Percentiles rank a stretch among this genome's conserved stretches.
Evolutionary conservation across 805 yeast genomes (phyloP).

Genomic region (Hanseniaspora pseudoguilliermondii): DNA sequence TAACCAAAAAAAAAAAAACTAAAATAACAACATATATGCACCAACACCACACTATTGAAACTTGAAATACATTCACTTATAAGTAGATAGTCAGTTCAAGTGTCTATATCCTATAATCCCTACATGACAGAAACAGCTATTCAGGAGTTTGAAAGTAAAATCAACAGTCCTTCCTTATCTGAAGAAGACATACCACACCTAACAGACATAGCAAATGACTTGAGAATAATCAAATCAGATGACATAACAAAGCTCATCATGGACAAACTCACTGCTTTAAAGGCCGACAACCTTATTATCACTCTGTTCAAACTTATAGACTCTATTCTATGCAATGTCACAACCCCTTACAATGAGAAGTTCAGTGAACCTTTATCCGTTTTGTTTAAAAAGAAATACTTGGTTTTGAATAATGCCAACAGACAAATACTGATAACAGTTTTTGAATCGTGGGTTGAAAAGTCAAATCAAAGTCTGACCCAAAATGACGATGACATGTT

Average conservation of each 20-base stretch:
- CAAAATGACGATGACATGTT: conserved; percentile 11
- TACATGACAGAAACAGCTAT: background rate
- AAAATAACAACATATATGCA: no score
- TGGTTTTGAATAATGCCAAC: conserved; percentile 63
- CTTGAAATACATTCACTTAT: no score
- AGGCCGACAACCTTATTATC: conserved; percentile 1
- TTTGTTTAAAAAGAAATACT: conserved; percentile 62
- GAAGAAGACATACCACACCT: background rate
- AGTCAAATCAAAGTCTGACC: conserved; percentile 24
- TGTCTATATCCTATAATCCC: no score
- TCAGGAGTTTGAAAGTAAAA: background rate
- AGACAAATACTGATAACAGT: conserved; percentile 62
- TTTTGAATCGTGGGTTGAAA: conserved; percentile 77
- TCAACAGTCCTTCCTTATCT: background rate
- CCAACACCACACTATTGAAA: no score
- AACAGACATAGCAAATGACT: conserved; percentile 6
- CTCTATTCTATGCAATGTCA: background rate
- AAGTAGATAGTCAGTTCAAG: no score
- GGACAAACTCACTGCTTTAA: background rate
- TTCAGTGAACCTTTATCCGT: conserved; percentile 29
- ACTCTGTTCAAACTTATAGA: conserved; percentile 1
- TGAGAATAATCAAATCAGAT: conserved; percentile 3
- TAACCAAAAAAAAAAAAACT: no score
- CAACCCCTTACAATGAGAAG: conserved; percentile 2
- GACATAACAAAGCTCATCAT: background rate